Percentiles rank a stretch among this genome's conserved stretches.
Evolutionary conservation across 371 early-diverging fungal genomes (phyloP).

Genomic region (Apophysomyces elegans): DNA sequence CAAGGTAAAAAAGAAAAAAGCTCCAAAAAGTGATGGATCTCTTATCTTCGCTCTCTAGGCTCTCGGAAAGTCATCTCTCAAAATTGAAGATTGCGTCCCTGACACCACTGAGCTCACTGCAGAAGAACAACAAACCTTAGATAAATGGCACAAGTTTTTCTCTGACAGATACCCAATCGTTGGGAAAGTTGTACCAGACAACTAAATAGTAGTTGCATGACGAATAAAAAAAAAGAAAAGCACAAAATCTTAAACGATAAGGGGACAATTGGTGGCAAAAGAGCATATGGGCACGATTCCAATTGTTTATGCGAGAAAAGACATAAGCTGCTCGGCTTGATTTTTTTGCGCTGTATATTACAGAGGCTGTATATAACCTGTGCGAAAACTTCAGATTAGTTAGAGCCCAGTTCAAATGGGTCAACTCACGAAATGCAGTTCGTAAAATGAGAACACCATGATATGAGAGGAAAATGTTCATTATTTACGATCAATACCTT

Average conservation of each 20-base stretch:
- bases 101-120: slow-evolving; percentile 68
- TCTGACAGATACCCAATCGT: slow-evolving; percentile 77
- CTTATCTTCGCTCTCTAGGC: slow-evolving; percentile 49
- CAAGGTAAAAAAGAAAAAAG: slow-evolving; percentile 41
- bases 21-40: background rate
- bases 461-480: no score
- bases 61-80: slow-evolving; percentile 75
- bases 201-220: slow-evolving; percentile 13
- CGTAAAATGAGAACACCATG: no score
- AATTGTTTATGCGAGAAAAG: no score
- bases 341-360: no score
- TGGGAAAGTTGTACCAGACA: slow-evolving; percentile 60
- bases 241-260: background rate
- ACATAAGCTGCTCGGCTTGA: no score
- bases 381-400: no score
- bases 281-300: no score
- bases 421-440: no score
- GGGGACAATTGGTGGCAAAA: no score
- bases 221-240: background rate
- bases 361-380: no score
- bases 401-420: no score
- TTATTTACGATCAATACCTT: no score
- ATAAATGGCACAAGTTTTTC: slow-evolving; percentile 82
- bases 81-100: slow-evolving; percentile 75
- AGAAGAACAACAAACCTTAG: slow-evolving; percentile 72